Conservation (phyloP, 2,329 filamentous ascomycete species). For the Aspergillus uvarum region DNA sequence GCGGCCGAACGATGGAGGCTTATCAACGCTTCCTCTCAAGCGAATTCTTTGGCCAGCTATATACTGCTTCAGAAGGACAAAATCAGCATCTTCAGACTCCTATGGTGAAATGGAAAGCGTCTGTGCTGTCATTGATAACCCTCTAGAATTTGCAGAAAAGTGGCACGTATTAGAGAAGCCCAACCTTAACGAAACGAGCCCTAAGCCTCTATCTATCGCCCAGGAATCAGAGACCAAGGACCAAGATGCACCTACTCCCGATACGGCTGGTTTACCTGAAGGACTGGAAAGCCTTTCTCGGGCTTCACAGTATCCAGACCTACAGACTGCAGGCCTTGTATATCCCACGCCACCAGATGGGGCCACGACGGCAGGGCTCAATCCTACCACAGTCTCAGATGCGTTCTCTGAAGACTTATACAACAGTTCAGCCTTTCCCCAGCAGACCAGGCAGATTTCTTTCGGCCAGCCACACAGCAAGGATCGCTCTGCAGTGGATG, state of each 20-base stretch:
- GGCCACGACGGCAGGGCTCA: slow-evolving; percentile 34
- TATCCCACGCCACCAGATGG: slow-evolving; percentile 57
- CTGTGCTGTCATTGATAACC: slow-evolving; percentile 30
- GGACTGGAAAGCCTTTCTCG: slow-evolving; percentile 41
- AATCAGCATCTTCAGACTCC: slow-evolving; percentile 17
- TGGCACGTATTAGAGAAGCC: slow-evolving; percentile 37
- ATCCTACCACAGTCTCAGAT: slow-evolving; percentile 29
- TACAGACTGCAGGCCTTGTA: slow-evolving; percentile 45
- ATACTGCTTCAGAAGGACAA: slow-evolving; percentile 42
- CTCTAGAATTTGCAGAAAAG: slow-evolving; percentile 44
- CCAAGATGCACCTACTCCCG: slow-evolving; percentile 25
- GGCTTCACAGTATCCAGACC: slow-evolving; percentile 40
- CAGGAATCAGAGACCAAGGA: slow-evolving; percentile 27
- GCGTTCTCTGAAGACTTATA: slow-evolving; percentile 32
- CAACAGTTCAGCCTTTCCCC: slow-evolving; percentile 19
- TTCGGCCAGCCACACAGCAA: slow-evolving; percentile 13
- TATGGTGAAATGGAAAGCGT: slow-evolving; percentile 20
- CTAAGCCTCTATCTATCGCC: slow-evolving; percentile 14
- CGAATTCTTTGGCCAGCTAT: slow-evolving; percentile 47
- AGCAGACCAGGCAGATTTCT: slow-evolving; percentile 17
- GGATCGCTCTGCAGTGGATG: slow-evolving; percentile 18
- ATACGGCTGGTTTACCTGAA: slow-evolving; percentile 28
- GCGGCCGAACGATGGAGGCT: slow-evolving; percentile 28
- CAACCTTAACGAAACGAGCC: slow-evolving; percentile 20
- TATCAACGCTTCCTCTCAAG: slow-evolving; percentile 36